Percentiles rank a stretch among this genome's conserved stretches.
These are phyloP conservation scores for Wallacemonas sp. DNA, from an alignment of 208 protist species.

Conservation along the genomic window DNA sequence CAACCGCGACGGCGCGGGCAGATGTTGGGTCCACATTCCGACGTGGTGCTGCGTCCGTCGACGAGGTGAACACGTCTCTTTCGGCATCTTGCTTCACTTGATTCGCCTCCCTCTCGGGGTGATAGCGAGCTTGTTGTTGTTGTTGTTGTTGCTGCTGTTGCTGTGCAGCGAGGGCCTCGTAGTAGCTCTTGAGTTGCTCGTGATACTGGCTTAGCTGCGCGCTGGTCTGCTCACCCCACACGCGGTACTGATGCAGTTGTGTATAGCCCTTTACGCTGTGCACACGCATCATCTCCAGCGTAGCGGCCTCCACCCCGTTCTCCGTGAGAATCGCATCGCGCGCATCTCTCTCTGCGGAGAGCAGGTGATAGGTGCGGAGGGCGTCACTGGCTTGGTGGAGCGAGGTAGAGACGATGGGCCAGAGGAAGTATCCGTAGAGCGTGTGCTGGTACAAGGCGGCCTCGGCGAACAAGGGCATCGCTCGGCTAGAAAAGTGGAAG, in stretches of 20 bases:
- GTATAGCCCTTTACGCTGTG: constrained; percentile 16
- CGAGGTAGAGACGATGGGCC: constrained; percentile 8
- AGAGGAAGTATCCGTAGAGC: constrained; percentile 17
- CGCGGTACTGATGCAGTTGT: constrained; percentile 13
- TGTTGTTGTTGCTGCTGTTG: neutral
- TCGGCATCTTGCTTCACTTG: neutral
- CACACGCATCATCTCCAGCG: constrained; percentile 20
- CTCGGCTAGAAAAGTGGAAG: constrained; percentile 28
- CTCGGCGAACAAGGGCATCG: constrained; percentile 21
- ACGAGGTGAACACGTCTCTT: neutral
- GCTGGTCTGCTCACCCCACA: constrained; percentile 6
- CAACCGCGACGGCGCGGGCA: neutral
- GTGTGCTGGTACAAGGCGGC: constrained; percentile 19
- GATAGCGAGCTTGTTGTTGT: too few relatives aligned
- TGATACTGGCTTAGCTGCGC: constrained; percentile 23
- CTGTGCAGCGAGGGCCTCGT: neutral
- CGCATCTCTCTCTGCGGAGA: neutral
- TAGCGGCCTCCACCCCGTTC: constrained; percentile 7
- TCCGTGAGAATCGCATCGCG: neutral
- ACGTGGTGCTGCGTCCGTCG: neutral
- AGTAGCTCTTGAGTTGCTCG: constrained; percentile 1
- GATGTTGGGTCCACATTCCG: neutral
- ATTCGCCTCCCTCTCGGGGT: neutral
- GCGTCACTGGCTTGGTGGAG: neutral
- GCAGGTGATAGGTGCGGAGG: neutral